Percentiles rank a stretch among this genome's conserved stretches.
phyloP scores from a whole-genome alignment of 1,284 basidiomycete genomes.

The Rhodotorula sp. region DNA sequence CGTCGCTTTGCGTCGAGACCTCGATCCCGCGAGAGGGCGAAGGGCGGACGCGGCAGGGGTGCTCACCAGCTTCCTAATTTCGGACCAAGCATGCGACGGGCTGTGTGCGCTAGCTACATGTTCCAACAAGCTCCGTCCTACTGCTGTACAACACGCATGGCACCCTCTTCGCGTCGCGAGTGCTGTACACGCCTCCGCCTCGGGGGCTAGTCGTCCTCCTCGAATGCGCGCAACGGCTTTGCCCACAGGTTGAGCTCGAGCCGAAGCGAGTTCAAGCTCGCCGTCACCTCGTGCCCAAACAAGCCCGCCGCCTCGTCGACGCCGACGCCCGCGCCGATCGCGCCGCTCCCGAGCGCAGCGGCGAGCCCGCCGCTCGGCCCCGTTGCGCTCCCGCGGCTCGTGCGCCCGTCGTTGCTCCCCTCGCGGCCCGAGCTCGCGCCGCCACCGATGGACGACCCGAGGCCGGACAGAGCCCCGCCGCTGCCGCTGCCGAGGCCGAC shows the following conservation, averaged over 20 bases:
- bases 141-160: too few species aligned
- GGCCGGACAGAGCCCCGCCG: not conserved
- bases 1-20: too few species aligned
- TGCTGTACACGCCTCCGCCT: too few species aligned
- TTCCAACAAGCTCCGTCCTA: too few species aligned
- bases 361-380: not conserved
- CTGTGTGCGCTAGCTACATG: too few species aligned
- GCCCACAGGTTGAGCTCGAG: slow-evolving; percentile 38
- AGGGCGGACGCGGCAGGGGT: too few species aligned
- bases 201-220: slow-evolving; percentile 8
- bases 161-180: too few species aligned
- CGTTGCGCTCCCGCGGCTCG: not conserved
- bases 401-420: not conserved
- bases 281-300: slow-evolving; percentile 35
- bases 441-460: too few species aligned
- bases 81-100: too few species aligned
- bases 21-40: too few species aligned
- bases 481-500: not conserved
- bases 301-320: slow-evolving; percentile 3
- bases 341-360: not conserved
- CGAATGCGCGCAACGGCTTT: slow-evolving; percentile 11
- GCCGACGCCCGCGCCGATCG: not conserved
- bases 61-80: too few species aligned
- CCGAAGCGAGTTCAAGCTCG: slow-evolving; percentile 30
- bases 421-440: too few species aligned